Conservation (phyloP, 371 early-diverging fungal species). For the Saksenaea oblongispora region DNA sequence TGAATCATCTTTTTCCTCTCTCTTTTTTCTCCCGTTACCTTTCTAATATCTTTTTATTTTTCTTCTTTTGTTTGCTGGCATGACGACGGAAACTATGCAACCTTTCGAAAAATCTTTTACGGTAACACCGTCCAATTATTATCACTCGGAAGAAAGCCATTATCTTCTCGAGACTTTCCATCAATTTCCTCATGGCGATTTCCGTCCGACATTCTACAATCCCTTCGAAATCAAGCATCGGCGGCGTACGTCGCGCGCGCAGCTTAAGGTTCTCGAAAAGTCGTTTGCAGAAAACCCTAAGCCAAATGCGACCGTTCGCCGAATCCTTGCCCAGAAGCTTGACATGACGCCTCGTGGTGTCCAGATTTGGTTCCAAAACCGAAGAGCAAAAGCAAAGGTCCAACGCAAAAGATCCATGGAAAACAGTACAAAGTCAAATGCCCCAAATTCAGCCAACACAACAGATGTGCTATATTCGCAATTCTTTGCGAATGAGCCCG, state of each 20-base stretch:
- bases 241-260: constrained; percentile 72
- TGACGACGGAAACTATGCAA: constrained; percentile 35
- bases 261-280: constrained; percentile 69
- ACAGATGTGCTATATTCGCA: constrained; percentile 32
- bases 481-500: constrained; percentile 31
- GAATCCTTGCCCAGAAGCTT: constrained; percentile 70
- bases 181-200: constrained; percentile 62
- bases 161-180: constrained; percentile 42
- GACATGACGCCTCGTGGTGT: constrained; percentile 90
- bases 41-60: background rate
- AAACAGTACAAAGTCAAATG: background rate
- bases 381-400: constrained; percentile 79
- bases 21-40: background rate
- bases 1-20: constrained; percentile 9
- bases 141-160: constrained; percentile 12
- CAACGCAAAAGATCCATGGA: constrained; percentile 25
- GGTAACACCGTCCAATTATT: constrained; percentile 8
- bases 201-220: constrained; percentile 73
- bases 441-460: background rate
- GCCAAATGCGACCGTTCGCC: constrained; percentile 68
- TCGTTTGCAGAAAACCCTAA: constrained; percentile 69
- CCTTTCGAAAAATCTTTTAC: constrained; percentile 39
- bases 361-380: constrained; percentile 99
- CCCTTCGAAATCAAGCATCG: constrained; percentile 81
- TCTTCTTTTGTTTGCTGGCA: constrained; percentile 5